These are phyloP conservation scores for Lentinula raphanica DNA, from an alignment of 768 basidiomycete genomes.

Conservation along the genomic window DNA sequence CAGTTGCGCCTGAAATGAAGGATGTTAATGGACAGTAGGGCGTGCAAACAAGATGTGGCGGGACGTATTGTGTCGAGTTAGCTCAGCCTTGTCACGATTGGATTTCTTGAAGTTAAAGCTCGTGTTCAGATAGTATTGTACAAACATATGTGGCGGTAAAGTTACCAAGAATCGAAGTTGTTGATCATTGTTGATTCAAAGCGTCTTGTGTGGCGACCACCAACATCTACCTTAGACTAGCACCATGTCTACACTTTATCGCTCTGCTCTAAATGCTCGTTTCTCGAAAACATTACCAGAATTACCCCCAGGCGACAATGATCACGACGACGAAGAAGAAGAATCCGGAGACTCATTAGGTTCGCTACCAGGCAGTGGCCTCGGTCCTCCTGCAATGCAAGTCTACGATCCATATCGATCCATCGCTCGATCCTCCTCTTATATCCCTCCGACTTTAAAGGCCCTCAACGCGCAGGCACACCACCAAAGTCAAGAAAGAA, in stretches of 20 bases:
- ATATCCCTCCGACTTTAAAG: constrained; percentile 20
- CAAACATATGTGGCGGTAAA: no score
- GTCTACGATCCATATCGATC: constrained; percentile 20
- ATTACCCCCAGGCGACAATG: constrained; percentile 35
- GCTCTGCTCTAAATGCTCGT: constrained; percentile 72
- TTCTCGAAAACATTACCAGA: constrained; percentile 65
- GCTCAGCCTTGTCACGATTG: no score
- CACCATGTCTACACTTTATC: constrained; percentile 66
- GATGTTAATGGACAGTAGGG: not conserved
- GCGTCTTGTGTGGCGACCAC: no score
- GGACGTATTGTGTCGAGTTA: no score
- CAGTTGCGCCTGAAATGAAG: not conserved
- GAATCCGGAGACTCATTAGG: constrained; percentile 59
- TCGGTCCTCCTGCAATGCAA: constrained; percentile 63
- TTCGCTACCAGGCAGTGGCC: constrained; percentile 50
- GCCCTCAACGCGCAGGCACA: constrained; percentile 25
- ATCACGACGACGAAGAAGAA: constrained; percentile 44
- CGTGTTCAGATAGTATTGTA: no score
- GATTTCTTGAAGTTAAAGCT: no score
- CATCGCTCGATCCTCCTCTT: constrained; percentile 12
- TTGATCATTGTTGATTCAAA: no score
- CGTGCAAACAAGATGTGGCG: no score
- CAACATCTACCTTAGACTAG: no score
- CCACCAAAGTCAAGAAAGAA: constrained; percentile 22
- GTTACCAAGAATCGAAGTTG: no score